Conservation (phyloP, 306 rosid species). For the Sesbania bispinosa region DNA sequence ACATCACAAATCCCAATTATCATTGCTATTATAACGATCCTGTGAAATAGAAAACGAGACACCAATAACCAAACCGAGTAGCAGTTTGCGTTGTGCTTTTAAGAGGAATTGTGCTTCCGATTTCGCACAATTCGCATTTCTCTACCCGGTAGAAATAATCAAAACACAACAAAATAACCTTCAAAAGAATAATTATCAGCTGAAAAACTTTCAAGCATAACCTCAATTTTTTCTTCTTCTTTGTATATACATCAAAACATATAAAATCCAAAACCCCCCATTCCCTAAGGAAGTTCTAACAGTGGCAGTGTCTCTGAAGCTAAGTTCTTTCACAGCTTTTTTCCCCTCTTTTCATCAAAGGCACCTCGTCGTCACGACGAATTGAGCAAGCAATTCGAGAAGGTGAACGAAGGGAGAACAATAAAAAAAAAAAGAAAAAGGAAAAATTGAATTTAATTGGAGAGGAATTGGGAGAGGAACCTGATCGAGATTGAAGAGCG, state of each 20-base stretch:
- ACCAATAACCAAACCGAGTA: neutral
- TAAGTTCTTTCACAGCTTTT: neutral
- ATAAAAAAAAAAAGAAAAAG: neutral
- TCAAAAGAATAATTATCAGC: neutral
- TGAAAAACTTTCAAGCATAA: neutral
- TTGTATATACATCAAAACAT: neutral
- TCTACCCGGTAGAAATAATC: neutral
- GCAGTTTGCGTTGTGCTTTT: neutral
- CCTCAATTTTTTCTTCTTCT: neutral
- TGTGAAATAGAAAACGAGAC: neutral
- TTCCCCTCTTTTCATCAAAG: neutral
- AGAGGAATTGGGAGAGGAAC: conserved; percentile 25
- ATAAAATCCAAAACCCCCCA: neutral
- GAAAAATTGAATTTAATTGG: neutral
- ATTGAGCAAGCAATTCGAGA: neutral
- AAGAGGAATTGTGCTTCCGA: neutral
- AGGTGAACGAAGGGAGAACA: neutral
- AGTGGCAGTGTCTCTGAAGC: neutral
- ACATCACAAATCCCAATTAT: conserved; percentile 5
- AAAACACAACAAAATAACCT: neutral
- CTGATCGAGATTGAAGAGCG: conserved; percentile 84
- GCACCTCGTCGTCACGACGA: neutral
- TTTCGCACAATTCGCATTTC: neutral
- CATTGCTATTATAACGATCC: neutral
- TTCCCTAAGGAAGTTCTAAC: neutral